Evolutionary conservation across 495 filamentous ascomycete species (phyloP).

Genomic region (Podospora australis): DNA sequence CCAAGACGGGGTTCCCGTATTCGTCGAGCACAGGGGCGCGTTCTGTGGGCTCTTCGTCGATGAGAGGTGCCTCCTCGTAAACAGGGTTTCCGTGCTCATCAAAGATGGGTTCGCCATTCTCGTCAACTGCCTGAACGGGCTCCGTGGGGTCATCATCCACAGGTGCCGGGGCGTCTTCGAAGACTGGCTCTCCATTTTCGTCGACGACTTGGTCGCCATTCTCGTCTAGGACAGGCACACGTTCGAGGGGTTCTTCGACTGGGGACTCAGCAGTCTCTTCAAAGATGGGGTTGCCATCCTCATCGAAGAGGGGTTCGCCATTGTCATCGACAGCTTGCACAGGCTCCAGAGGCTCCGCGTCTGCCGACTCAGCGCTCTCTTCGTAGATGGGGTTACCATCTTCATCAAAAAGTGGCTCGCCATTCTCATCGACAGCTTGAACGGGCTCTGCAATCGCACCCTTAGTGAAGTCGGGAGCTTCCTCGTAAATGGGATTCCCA

Average conservation of each 20-base stretch:
- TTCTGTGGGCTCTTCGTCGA: no score
- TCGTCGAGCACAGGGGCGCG: background rate
- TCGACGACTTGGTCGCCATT: background rate
- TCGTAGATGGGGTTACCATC: background rate
- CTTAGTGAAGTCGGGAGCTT: no score
- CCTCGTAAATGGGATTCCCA: no score
- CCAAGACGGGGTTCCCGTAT: background rate
- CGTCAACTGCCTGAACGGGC: no score
- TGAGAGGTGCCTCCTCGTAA: background rate
- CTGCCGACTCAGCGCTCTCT: background rate
- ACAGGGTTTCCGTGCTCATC: background rate
- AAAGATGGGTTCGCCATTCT: background rate
- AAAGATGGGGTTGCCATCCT: no score
- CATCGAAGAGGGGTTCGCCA: background rate
- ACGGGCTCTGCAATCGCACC: no score
- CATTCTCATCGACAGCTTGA: background rate
- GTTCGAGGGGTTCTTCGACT: background rate
- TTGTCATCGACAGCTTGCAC: background rate
- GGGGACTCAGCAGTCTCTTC: no score
- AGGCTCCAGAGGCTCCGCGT: background rate
- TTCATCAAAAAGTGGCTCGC: background rate
- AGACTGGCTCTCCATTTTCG: no score
- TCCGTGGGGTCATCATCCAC: no score
- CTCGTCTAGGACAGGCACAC: background rate
- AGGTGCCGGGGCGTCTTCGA: no score